phyloP scores from a whole-genome alignment of 345 rosid genomes.

The Pugionium cornutum region DNA sequence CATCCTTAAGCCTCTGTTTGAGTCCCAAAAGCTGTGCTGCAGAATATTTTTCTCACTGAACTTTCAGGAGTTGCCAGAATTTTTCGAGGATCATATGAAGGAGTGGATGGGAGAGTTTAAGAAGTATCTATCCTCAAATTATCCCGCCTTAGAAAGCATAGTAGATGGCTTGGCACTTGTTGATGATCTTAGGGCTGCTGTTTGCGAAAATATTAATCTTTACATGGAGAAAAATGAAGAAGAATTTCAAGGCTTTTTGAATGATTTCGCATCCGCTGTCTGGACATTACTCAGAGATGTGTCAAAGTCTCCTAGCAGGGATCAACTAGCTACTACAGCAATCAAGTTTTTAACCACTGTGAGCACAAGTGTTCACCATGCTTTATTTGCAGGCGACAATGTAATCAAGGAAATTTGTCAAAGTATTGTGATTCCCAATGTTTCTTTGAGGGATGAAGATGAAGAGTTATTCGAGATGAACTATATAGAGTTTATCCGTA shows the following conservation, averaged over 20 bases:
- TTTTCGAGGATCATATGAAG: conserved; percentile 90
- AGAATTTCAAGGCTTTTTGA: conserved; percentile 71
- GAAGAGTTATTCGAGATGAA: conserved; percentile 98
- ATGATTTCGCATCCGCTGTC: conserved; percentile 74
- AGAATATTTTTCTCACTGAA: conserved; percentile 84
- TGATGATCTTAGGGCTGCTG: conserved; percentile 79
- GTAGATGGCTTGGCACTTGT: conserved; percentile 57
- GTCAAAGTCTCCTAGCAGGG: conserved; percentile 69
- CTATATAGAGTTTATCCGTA: conserved; percentile 88
- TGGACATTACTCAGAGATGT: conserved; percentile 88
- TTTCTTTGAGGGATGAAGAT: conserved; percentile 88
- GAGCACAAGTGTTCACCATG: conserved; percentile 91
- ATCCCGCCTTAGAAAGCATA: conserved; percentile 61
- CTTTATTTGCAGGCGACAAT: conserved; percentile 74
- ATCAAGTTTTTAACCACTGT: conserved; percentile 95
- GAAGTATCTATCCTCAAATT: conserved; percentile 62
- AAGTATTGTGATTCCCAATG: conserved; percentile 93
- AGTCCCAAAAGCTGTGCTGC: conserved; percentile 86
- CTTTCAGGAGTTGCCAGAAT: conserved; percentile 90
- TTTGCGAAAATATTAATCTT: conserved; percentile 90
- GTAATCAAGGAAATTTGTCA: conserved; percentile 81
- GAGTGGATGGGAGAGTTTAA: conserved; percentile 93
- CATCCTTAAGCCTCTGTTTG: conserved; percentile 60
- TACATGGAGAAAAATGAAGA: conserved; percentile 97
- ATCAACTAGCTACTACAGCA: conserved; percentile 78